Base-by-base conservation (phyloP, 2,329 filamentous ascomycete species). In the Sporothrix globosa region DNA sequence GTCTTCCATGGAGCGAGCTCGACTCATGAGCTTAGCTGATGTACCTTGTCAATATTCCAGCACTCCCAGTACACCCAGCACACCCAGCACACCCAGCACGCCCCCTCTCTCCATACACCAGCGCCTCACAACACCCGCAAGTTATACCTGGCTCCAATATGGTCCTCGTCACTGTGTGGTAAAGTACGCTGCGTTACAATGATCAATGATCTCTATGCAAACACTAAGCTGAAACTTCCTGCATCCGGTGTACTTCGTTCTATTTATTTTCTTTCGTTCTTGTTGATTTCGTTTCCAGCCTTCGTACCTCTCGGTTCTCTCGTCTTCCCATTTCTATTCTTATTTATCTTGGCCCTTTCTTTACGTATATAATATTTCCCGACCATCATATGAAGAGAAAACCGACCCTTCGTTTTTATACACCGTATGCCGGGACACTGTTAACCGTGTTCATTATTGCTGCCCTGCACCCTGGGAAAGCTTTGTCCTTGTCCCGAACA, bases 371-470 rank as follows among this genome's bases (percentile, higher is more conserved):
- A 50, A 67, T 68, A 68, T 39, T 68, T 52, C 52, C 68, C 65
- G 63, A 70, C 72, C 73, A 69, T 74, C 75, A 74, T 76, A 71
- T 77, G 74, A 76, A 74, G 74, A 73, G 71, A 46, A 68, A 70
- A 30, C 66, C 60, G 69, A 71, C 72, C 70, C 61, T 70, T 66
- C 41, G 58, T 70, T 72, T 68, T 69, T 71, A 72, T 74, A 72
- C 71, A 58, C 68, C 69, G 72, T 60, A 69, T 71, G 70, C 58
- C 66, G 71, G 70, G 72, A 73, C 71, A 68, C 72, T 70, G 30
- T 54, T 24, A 39, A 14, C 50, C 21, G 54, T 39, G 24, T 44
- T 58, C 30, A 10, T 48, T 46, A 21, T 48, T 46, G 14, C 52
- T 61, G 46, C 30, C 41, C 41, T 68, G 41, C n/a, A 53, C 67